A percentile compares a stretch with the other conserved stretches of the same genome.
These are phyloP conservation scores for Lactarius tabidus DNA, from an alignment of 768 basidiomycete species.

Conservation along the genomic window DNA sequence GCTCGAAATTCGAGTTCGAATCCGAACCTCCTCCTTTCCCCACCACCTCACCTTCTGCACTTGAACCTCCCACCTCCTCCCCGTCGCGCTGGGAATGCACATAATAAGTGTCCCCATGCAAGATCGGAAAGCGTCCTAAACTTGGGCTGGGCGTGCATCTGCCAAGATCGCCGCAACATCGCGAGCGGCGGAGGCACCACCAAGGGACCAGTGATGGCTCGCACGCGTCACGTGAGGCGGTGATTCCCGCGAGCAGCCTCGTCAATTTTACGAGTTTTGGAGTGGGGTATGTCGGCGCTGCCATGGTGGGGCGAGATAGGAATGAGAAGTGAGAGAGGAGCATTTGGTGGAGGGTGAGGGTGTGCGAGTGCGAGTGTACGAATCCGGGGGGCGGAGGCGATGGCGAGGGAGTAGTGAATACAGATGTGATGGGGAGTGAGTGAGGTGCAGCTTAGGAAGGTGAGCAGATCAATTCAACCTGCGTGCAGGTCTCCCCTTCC, in stretches of 20 bases:
- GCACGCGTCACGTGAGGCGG: constrained; percentile 71
- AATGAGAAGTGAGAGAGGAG: constrained; percentile 4
- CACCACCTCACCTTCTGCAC: constrained; percentile 5
- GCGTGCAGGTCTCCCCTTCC: constrained; percentile 19
- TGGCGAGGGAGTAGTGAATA: constrained; percentile 36
- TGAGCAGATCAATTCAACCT: constrained; percentile 19
- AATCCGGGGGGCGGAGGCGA: constrained; percentile 26
- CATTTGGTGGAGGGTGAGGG: constrained; percentile 20
- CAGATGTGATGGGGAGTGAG: constrained; percentile 44
- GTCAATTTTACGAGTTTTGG: constrained; percentile 1
- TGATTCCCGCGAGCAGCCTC: constrained; percentile 53
- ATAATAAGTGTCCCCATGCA: constrained; percentile 41
- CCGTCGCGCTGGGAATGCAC: constrained; percentile 51
- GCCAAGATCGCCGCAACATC: constrained; percentile 54
- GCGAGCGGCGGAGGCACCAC: constrained; percentile 12
- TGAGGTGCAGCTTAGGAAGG: constrained; percentile 36
- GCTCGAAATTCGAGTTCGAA: constrained; percentile 20
- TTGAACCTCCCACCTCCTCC: constrained; percentile 28
- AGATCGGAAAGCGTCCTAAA: constrained; percentile 67
- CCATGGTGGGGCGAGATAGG: background rate
- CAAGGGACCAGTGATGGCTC: constrained; percentile 67
- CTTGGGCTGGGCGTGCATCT: constrained; percentile 73
- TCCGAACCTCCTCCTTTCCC: constrained; percentile 24
- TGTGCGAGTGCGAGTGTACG: constrained; percentile 28
- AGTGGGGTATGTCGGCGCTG: too few species aligned